Evolutionary conservation across 306 rosid species (phyloP), one percentile per base, ranked within the genome.

Genomic region (Cyamopsis tetragonoloba): DNA sequence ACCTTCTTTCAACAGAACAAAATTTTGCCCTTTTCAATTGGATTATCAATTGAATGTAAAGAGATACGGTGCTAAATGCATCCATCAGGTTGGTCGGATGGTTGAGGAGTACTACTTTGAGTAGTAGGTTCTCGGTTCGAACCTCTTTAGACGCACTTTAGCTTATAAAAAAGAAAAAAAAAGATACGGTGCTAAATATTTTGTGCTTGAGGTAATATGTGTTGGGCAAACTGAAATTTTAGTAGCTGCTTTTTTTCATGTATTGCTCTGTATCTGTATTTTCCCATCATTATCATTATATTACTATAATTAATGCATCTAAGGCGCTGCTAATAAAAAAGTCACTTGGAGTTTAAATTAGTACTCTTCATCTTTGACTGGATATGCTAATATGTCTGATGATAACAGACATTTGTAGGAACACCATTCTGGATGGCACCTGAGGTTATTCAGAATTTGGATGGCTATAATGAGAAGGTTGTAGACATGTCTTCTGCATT

Each of bases 381-480:
- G 56, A 66, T 71, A 30, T 72, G 71, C 87, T 95, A 77, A 89
- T 84, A 53, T 82, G 65, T 79, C 86, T 62, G 64, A 76, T 75
- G 68, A 76, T 66, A 71, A 79, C 89, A 95, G 99, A 95, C 99
- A 65, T 91, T 95, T 91, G 99, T 95, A 64, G 99, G 99, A 74
- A 95, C 99, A 14, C 99, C 99, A 30, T 95, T 91, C 76, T 95
- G 99, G 99, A 95, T 95, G 99, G 99, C 99, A 44, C 99, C 97
- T 5, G 99, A 95, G 86, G 99, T 95, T 61, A 95, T 95, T 87
- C 97, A 95, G 77, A 95, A 91, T 64, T 72, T 92, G 18, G 99
- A 95, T 10, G 99, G 99, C 71, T 95, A 95, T 72, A 85, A 95
- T 74, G 99, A 91, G 79, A 95, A 95, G 99, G 99, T 95, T 81